A percentile compares a stretch with the other conserved stretches of the same genome.
Conservation (phyloP, 2,329 filamentous ascomycete genomes). For the Colletotrichum zoysiae region DNA sequence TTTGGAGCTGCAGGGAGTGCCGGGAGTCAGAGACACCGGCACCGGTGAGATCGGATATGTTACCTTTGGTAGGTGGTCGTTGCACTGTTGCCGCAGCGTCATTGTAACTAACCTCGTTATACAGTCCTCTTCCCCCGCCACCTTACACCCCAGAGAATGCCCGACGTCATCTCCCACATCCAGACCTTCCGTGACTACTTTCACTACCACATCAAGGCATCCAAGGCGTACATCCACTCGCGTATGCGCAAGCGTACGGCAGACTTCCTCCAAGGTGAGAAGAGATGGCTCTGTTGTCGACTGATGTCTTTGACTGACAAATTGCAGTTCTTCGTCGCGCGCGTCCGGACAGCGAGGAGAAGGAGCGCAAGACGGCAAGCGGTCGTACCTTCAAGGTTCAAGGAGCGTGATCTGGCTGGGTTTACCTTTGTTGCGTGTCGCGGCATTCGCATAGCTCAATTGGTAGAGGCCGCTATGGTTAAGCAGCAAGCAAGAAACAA, state of each 20-base stretch:
- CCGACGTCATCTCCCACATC: slow-evolving; percentile 97
- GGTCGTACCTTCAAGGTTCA: slow-evolving; percentile 86
- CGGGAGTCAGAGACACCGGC: slow-evolving; percentile 81
- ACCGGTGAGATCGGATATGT: slow-evolving; percentile 95
- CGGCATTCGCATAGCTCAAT: background rate
- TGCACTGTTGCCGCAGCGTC: background rate
- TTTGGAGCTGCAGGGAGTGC: slow-evolving; percentile 87
- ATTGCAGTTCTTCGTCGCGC: slow-evolving; percentile 89
- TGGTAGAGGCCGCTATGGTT: background rate
- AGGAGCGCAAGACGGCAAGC: slow-evolving; percentile 97
- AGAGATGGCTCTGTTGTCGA: slow-evolving; percentile 43
- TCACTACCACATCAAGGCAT: slow-evolving; percentile 99
- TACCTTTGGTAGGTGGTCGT: slow-evolving; percentile 81
- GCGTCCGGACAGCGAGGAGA: slow-evolving; percentile 94
- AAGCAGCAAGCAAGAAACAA: background rate
- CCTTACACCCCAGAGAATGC: slow-evolving; percentile 88
- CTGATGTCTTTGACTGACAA: background rate
- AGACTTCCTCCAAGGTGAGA: slow-evolving; percentile 94
- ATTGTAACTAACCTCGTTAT: slow-evolving; percentile 37
- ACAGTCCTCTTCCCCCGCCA: slow-evolving; percentile 95
- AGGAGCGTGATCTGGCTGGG: slow-evolving; percentile 43
- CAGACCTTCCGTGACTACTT: slow-evolving; percentile 99
- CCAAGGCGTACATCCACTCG: slow-evolving; percentile 98
- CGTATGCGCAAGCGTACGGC: slow-evolving; percentile 97
- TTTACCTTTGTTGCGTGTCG: background rate